phyloP scores from a whole-genome alignment of 805 yeast genomes.

The Ogataea degrootiae region DNA sequence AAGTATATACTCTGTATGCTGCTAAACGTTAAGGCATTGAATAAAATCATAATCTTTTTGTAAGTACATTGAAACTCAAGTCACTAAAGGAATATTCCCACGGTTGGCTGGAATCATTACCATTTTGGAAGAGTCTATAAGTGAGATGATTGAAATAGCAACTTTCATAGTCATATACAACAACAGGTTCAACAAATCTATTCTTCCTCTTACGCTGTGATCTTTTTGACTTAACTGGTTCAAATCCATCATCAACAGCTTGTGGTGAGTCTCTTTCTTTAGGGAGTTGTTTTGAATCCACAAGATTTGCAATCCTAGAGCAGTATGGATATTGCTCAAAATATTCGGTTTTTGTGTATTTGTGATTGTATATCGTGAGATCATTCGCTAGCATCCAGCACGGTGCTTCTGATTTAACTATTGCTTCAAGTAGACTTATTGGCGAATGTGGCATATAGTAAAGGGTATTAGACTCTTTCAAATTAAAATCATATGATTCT shows the following conservation, averaged over 20 bases:
- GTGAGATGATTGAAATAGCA: constrained; percentile 12
- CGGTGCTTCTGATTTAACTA: constrained; percentile 20
- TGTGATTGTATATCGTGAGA: constrained; percentile 23
- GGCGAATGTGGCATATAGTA: constrained; percentile 34
- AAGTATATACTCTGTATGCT: background rate
- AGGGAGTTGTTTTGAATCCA: too few relatives aligned
- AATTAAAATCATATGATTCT: constrained; percentile 3
- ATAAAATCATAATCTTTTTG: background rate
- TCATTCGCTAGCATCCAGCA: constrained; percentile 28
- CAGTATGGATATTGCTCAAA: constrained; percentile 26
- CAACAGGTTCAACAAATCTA: constrained; percentile 2
- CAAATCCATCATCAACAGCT: constrained; percentile 11
- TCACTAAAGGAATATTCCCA: constrained; percentile 29
- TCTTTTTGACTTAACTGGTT: constrained; percentile 6
- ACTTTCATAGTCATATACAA: constrained; percentile 13
- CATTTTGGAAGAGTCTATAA: constrained; percentile 1
- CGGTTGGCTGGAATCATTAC: constrained; percentile 7
- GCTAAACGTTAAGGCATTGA: background rate
- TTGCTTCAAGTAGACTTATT: constrained; percentile 23
- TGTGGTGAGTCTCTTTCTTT: background rate
- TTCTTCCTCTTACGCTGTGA: constrained; percentile 10
- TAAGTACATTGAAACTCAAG: constrained; percentile 13
- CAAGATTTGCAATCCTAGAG: constrained; percentile 19
- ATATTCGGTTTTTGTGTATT: constrained; percentile 23
- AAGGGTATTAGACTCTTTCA: constrained; percentile 3